Evolutionary conservation across 352 stramenopile species (phyloP).

Genomic region (Thraustochytrium striatum): DNA sequence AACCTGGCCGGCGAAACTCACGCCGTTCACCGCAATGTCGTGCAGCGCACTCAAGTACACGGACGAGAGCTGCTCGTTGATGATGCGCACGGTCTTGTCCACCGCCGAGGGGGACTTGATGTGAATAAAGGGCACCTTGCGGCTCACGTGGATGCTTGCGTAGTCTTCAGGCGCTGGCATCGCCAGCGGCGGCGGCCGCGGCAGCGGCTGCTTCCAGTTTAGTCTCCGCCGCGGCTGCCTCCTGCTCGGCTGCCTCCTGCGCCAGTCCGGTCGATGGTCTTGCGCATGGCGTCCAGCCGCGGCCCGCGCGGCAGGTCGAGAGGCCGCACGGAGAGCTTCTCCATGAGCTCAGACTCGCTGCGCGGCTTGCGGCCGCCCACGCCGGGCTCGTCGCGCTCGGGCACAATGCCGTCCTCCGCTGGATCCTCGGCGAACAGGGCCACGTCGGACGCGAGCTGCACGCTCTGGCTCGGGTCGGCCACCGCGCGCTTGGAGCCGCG

Average conservation of each 20-base stretch:
- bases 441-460: slow-evolving; percentile 3
- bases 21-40: slow-evolving; percentile 71
- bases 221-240: background rate
- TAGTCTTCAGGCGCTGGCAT: slow-evolving; percentile 30
- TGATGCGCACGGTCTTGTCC: slow-evolving; percentile 40
- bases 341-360: slow-evolving; percentile 10
- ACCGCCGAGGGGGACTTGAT: slow-evolving; percentile 39
- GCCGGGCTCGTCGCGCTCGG: background rate
- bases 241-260: background rate
- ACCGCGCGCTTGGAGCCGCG: background rate
- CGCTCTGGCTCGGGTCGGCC: slow-evolving; percentile 11
- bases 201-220: background rate
- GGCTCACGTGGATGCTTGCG: slow-evolving; percentile 40
- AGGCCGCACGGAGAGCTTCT: background rate
- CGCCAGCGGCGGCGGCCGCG: background rate
- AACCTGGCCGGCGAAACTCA: slow-evolving; percentile 75
- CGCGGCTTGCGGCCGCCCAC: slow-evolving; percentile 5
- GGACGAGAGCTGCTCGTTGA: slow-evolving; percentile 72
- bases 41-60: slow-evolving; percentile 71
- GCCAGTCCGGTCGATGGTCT: background rate
- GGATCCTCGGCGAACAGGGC: background rate
- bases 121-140: slow-evolving; percentile 21
- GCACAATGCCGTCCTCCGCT: background rate
- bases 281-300: slow-evolving; percentile 10
- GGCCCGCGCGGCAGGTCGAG: slow-evolving; percentile 17